These are phyloP conservation scores for Pseudogymnoascus sp. DNA, from an alignment of 2,329 filamentous ascomycete species.

Conservation along the genomic window DNA sequence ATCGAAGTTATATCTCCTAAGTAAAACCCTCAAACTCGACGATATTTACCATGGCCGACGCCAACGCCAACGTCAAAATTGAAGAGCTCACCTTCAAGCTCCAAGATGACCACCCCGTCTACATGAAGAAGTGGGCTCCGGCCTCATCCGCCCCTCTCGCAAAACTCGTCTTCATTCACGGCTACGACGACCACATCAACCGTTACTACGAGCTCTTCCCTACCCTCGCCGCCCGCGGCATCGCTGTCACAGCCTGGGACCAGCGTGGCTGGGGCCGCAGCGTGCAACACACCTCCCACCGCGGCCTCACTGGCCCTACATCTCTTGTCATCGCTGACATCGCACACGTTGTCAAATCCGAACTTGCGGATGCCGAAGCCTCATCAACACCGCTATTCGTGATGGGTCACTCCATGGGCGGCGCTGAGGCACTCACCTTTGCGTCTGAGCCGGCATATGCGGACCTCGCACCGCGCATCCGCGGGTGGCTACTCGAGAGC, in stretches of 20 bases:
- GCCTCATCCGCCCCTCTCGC: slow-evolving; percentile 39
- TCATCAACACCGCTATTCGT: slow-evolving; percentile 61
- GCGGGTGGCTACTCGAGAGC: slow-evolving; percentile 68
- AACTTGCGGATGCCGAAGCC: slow-evolving; percentile 36
- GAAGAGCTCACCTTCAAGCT: slow-evolving; percentile 3
- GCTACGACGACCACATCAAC: slow-evolving; percentile 80
- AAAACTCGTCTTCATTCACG: slow-evolving; percentile 75
- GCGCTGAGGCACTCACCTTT: slow-evolving; percentile 62
- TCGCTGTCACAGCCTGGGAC: slow-evolving; percentile 71
- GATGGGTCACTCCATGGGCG: slow-evolving; percentile 88
- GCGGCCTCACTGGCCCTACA: slow-evolving; percentile 68
- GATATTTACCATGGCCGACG: background rate
- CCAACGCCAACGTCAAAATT: slow-evolving; percentile 1
- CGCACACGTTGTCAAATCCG: slow-evolving; percentile 60
- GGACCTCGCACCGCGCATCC: slow-evolving; percentile 50
- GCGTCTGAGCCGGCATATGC: slow-evolving; percentile 42
- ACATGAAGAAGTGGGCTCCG: slow-evolving; percentile 1
- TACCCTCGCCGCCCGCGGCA: slow-evolving; percentile 58
- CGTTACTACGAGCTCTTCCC: slow-evolving; percentile 70
- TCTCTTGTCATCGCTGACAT: slow-evolving; percentile 67
- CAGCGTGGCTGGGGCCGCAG: slow-evolving; percentile 84
- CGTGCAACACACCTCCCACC: slow-evolving; percentile 51
- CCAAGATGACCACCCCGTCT: background rate
- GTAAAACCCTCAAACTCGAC: background rate
- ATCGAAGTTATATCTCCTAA: background rate